Conservation (phyloP, 441 rosid species). For the Dalechampia spathulata region DNA sequence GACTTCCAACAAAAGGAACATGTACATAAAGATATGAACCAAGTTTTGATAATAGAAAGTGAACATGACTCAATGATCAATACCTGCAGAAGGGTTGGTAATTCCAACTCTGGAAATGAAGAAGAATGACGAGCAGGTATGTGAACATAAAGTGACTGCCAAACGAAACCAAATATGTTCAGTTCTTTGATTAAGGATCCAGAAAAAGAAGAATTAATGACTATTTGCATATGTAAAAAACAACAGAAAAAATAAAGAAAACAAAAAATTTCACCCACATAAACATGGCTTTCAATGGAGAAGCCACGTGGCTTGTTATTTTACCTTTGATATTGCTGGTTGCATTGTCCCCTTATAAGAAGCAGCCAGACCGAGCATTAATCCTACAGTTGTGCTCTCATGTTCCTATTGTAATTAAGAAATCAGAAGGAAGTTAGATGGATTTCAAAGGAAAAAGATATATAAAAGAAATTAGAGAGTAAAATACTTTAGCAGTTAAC, state of each 20-base stretch:
- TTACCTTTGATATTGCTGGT: conserved; percentile 87
- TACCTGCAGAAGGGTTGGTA: conserved; percentile 95
- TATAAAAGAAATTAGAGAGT: background rate
- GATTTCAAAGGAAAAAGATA: conserved; percentile 9
- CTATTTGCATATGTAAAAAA: background rate
- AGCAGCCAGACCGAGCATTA: conserved; percentile 98
- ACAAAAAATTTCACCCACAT: background rate
- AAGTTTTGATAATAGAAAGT: background rate
- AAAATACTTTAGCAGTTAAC: background rate
- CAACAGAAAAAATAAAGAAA: background rate
- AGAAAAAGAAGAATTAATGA: background rate
- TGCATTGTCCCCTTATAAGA: conserved; percentile 96
- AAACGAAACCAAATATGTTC: conserved; percentile 18
- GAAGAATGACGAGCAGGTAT: conserved; percentile 82
- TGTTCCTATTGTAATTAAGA: conserved; percentile 53
- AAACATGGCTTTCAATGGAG: background rate
- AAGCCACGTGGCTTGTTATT: background rate
- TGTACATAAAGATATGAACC: background rate
- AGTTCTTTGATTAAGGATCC: conserved; percentile 4
- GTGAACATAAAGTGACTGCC: conserved; percentile 84
- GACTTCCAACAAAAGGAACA: background rate
- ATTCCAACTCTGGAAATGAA: conserved; percentile 82
- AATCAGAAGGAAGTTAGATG: conserved; percentile 8
- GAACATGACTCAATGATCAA: background rate
- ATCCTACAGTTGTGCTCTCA: conserved; percentile 89